A percentile compares a stretch with the other conserved stretches of the same genome.
Evolutionary conservation across 116 monocot species (phyloP).

Genomic region (Posidonia oceanica): DNA sequence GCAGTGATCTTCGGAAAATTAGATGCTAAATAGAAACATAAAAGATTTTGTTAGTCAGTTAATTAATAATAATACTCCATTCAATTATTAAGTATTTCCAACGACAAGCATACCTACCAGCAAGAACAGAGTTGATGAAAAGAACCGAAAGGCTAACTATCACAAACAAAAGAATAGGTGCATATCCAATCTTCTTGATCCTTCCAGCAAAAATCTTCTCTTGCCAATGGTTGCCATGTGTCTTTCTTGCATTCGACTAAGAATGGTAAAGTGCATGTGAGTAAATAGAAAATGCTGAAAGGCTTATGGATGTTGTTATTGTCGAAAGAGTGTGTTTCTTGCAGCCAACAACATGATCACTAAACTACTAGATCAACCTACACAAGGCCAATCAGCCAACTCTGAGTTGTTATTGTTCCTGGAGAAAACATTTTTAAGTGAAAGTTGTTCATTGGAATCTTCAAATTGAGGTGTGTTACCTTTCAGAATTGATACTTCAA

Average conservation of each 20-base stretch:
- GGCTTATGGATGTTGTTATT: background rate
- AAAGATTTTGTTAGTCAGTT: background rate
- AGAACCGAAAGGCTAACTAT: constrained; percentile 43
- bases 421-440: background rate
- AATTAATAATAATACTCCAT: background rate
- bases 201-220: constrained; percentile 43
- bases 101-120: constrained; percentile 34
- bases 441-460: background rate
- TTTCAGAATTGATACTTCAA: too few relatives aligned
- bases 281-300: constrained; percentile 1
- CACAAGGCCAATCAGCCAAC: background rate
- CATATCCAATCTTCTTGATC: constrained; percentile 57
- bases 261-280: background rate
- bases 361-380: background rate
- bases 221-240: constrained; percentile 30
- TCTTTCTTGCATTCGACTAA: constrained; percentile 69
- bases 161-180: constrained; percentile 46
- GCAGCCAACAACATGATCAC: background rate
- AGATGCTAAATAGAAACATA: constrained; percentile 4
- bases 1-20: constrained; percentile 82
- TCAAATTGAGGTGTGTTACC: too few relatives aligned
- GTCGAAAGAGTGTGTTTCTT: background rate
- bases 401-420: background rate
- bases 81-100: background rate
- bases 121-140: constrained; percentile 70